Evolutionary conservation across 2,329 filamentous ascomycete species (phyloP), one percentile per base, ranked within the genome.

Genomic region (Trichoderma sp.): DNA sequence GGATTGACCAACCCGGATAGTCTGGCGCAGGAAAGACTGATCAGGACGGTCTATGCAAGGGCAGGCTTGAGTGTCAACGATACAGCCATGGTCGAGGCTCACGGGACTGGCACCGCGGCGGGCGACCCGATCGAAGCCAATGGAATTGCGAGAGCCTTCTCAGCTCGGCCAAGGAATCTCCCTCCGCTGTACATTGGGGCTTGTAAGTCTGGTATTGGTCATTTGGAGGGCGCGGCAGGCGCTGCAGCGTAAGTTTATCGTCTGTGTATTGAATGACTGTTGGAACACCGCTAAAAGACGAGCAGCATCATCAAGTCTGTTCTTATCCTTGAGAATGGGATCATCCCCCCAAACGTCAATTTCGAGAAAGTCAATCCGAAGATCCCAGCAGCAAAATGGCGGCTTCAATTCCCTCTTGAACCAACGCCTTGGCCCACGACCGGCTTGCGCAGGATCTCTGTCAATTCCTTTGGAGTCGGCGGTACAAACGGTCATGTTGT

Each of bases 391-490:
- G 72, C 74, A 24, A 71, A 75, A 24, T 77, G 75, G 76, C 71
- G 74, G 14, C 67, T 70, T 19, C 14, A 79, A 75, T 74, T 79
- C 7, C 77, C 81, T 0, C 72, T 72, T 0, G 70, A 76, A 11
- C 73, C 79, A 27, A 79, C 73, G 0, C 70, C 74, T 4, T 82
- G 81, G 80, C 81, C 80, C 24, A 29, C 33, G 72, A 1, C 58
- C 5, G 80, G 80, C 11, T 72, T 79, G 4, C 77, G 81, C 1
- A 79, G 83, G 14, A 80, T 78, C 14, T 81, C 79, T 61, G 76
- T 85, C 61, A 84, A 84, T 74, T 81, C 78, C 53, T 85, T 85
- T 71, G 83, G 84, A 1, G 84, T 81, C 71, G 83, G 83, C 5
- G 83, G 83, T 40, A 82, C 81, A 2, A 84, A 84, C 57, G 80